A percentile compares a stretch with the other conserved stretches of the same genome.
These are phyloP conservation scores for Mycena epipterygia DNA, from an alignment of 768 basidiomycete genomes.

Conservation along the genomic window DNA sequence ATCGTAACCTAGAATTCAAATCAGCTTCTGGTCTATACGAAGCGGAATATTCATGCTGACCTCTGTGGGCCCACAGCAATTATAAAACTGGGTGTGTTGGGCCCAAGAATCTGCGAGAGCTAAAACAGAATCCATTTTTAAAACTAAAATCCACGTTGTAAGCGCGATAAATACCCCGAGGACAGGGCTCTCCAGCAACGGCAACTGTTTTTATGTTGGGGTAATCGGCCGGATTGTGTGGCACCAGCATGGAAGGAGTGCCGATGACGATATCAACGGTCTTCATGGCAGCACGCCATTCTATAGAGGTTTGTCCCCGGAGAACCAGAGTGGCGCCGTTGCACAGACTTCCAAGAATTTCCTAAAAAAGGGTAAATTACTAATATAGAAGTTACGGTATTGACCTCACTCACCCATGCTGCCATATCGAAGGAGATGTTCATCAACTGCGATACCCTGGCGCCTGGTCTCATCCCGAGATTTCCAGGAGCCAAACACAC, in stretches of 20 bases:
- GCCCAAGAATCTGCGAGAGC: slow-evolving; percentile 63
- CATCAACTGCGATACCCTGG: slow-evolving; percentile 70
- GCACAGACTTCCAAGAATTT: slow-evolving; percentile 63
- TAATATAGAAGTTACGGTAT: neutral
- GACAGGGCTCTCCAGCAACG: slow-evolving; percentile 70
- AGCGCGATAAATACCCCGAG: slow-evolving; percentile 53
- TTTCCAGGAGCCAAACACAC: slow-evolving; percentile 65
- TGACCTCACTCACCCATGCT: slow-evolving; percentile 60
- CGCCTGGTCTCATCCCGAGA: slow-evolving; percentile 68
- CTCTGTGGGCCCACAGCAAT: slow-evolving; percentile 71
- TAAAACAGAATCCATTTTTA: slow-evolving; percentile 21
- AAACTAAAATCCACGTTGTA: neutral
- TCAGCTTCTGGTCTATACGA: neutral
- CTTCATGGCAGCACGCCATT: slow-evolving; percentile 65
- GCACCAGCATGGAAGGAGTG: slow-evolving; percentile 64
- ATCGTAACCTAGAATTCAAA: slow-evolving; percentile 60
- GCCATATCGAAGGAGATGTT: slow-evolving; percentile 80
- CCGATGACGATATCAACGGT: slow-evolving; percentile 67
- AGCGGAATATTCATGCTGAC: slow-evolving; percentile 40
- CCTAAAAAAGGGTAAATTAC: slow-evolving; percentile 57
- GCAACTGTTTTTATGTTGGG: slow-evolving; percentile 67
- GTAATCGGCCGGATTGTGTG: slow-evolving; percentile 65
- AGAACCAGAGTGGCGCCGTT: slow-evolving; percentile 68
- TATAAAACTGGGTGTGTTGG: slow-evolving; percentile 58
- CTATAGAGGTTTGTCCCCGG: slow-evolving; percentile 62